Percentiles rank a stretch among this genome's conserved stretches.
These are phyloP conservation scores for Pseudoperonospora humuli DNA, from an alignment of 352 stramenopile species.

Conservation along the genomic window DNA sequence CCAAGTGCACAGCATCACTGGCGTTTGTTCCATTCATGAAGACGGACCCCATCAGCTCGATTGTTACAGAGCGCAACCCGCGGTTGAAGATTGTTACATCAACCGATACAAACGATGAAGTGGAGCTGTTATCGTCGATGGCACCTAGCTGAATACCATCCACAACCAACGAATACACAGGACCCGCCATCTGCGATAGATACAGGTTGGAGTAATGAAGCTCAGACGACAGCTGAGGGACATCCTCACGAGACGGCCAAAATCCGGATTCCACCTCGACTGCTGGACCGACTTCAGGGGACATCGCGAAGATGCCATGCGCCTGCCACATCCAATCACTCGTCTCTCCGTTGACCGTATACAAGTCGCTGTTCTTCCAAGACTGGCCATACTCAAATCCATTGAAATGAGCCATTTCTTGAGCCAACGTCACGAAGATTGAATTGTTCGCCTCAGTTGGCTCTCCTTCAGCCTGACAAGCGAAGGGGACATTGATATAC, in stretches of 20 bases:
- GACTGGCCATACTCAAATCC: slow-evolving; percentile 67
- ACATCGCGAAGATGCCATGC: slow-evolving; percentile 82
- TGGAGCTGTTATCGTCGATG: slow-evolving; percentile 1
- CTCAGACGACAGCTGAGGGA: slow-evolving; percentile 51
- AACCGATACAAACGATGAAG: slow-evolving; percentile 15
- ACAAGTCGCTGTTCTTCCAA: slow-evolving; percentile 80
- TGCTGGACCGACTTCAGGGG: slow-evolving; percentile 63
- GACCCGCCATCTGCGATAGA: slow-evolving; percentile 38
- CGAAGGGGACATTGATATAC: slow-evolving; percentile 81
- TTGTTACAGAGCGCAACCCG: slow-evolving; percentile 24
- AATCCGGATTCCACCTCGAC: slow-evolving; percentile 54
- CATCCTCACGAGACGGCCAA: slow-evolving; percentile 48
- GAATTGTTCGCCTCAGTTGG: slow-evolving; percentile 25
- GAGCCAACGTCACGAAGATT: slow-evolving; percentile 44
- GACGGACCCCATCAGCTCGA: slow-evolving; percentile 32
- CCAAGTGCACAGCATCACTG: slow-evolving; percentile 20
- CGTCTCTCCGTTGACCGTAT: slow-evolving; percentile 82
- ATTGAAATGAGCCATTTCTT: slow-evolving; percentile 71
- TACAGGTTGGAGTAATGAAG: slow-evolving; percentile 74
- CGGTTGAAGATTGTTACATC: slow-evolving; percentile 30
- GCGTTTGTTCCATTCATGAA: slow-evolving; percentile 28
- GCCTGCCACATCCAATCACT: slow-evolving; percentile 83
- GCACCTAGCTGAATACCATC: slow-evolving; percentile 8
- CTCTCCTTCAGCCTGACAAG: slow-evolving; percentile 53
- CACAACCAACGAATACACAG: slow-evolving; percentile 48